These are phyloP conservation scores for Aspergillus spinulosporus DNA, from an alignment of 2,329 filamentous ascomycete species.

Conservation along the genomic window DNA sequence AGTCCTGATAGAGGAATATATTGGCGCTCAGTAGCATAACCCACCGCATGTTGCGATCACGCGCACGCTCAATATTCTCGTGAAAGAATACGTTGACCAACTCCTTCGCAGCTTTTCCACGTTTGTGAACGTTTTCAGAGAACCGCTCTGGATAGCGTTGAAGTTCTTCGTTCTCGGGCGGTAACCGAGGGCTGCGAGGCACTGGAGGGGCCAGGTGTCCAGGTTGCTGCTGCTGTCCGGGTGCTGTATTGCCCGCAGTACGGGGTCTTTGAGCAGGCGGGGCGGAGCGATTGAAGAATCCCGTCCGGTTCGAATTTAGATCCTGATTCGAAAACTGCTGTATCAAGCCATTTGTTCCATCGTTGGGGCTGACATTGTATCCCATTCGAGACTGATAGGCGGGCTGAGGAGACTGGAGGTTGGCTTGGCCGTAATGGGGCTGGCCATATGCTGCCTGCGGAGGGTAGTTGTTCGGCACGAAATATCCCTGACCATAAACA, in stretches of 20 bases:
- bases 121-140: constrained; percentile 80
- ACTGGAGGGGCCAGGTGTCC: constrained; percentile 70
- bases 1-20: too few relatives aligned
- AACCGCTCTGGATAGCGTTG: constrained; percentile 79
- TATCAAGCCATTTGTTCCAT: constrained; percentile 85
- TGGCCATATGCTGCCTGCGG: constrained; percentile 53
- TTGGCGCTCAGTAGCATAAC: constrained; percentile 25
- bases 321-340: constrained; percentile 98
- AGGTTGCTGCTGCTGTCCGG: constrained; percentile 59
- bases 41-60: constrained; percentile 92
- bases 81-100: constrained; percentile 84
- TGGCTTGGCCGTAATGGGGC: constrained; percentile 54
- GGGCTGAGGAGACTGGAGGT: constrained; percentile 57
- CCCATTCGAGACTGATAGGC: constrained; percentile 54
- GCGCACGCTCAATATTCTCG: constrained; percentile 93
- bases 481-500: constrained; percentile 55
- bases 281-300: constrained; percentile 67
- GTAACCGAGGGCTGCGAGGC: constrained; percentile 57
- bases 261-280: constrained; percentile 76
- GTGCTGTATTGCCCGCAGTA: constrained; percentile 67
- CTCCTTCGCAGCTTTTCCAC: constrained; percentile 65
- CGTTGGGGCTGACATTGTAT: constrained; percentile 66
- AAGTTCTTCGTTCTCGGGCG: constrained; percentile 68
- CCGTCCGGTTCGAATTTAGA: constrained; percentile 70
- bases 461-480: constrained; percentile 61